A percentile compares a stretch with the other conserved stretches of the same genome.
These are phyloP conservation scores for Blastomyces percursus DNA, from an alignment of 2,329 filamentous ascomycete genomes.

Conservation along the genomic window DNA sequence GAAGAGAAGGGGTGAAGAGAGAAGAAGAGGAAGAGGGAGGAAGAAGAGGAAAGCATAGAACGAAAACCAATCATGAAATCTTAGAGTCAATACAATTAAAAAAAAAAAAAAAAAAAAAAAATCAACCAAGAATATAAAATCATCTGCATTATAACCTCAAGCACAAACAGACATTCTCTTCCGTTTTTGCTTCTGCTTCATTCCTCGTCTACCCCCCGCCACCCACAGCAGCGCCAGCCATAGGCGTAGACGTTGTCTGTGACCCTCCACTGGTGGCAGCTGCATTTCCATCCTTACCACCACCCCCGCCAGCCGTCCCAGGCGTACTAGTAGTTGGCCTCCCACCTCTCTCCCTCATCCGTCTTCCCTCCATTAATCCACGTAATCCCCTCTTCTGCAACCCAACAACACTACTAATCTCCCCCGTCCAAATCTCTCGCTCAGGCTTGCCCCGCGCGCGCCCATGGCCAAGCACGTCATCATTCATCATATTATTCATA, in stretches of 20 bases:
- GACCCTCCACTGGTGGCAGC: background rate
- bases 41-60: background rate
- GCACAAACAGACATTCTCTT: background rate
- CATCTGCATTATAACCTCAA: background rate
- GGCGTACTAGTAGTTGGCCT: slow-evolving; percentile 23
- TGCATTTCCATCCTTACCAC: background rate
- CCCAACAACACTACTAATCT: slow-evolving; percentile 77
- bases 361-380: slow-evolving; percentile 86
- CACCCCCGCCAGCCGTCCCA: background rate
- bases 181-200: background rate
- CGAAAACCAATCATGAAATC: no score
- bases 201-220: background rate
- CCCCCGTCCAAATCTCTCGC: slow-evolving; percentile 61
- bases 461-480: slow-evolving; percentile 19
- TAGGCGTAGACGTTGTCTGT: background rate
- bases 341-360: slow-evolving; percentile 47
- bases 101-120: background rate
- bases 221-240: background rate
- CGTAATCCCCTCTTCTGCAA: slow-evolving; percentile 86
- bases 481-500: background rate
- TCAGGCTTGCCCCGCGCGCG: slow-evolving; percentile 26
- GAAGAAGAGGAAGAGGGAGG: background rate
- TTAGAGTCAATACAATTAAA: background rate
- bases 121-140: background rate
- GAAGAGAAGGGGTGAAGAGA: no score